A percentile compares a stretch with the other conserved stretches of the same genome.
These are phyloP conservation scores for Camptophora hylomeconis DNA, from an alignment of 2,329 filamentous ascomycete species.

Conservation along the genomic window DNA sequence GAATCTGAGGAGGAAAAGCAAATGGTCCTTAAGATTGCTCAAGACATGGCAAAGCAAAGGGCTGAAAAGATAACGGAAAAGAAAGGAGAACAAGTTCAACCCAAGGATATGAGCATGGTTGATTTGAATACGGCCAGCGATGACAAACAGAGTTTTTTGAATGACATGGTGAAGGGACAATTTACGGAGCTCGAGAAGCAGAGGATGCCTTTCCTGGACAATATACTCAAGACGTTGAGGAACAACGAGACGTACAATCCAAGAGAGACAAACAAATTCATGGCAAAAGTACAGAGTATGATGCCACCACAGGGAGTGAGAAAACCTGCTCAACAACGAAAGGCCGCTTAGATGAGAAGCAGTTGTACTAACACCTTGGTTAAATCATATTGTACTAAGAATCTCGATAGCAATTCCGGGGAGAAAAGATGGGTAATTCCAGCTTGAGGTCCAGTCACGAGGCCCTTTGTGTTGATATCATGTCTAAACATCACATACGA, in stretches of 20 bases:
- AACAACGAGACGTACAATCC: conserved; percentile 16
- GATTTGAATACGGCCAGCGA: conserved; percentile 6
- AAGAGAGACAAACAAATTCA: conserved; percentile 10
- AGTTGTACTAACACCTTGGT: too few species aligned
- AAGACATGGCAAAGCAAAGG: conserved; percentile 8
- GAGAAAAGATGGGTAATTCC: too few species aligned
- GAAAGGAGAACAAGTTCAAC: conserved; percentile 8
- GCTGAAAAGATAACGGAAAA: conserved; percentile 11
- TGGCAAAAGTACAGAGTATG: conserved; percentile 9
- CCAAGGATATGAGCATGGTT: conserved; percentile 10
- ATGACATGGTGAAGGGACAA: conserved; percentile 12
- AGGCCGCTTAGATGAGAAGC: too few species aligned
- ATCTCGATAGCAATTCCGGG: too few species aligned
- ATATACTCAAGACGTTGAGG: conserved; percentile 13
- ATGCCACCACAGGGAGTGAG: conserved; percentile 2
- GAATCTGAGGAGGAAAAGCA: conserved; percentile 15
- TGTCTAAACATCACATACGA: too few species aligned
- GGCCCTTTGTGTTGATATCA: too few species aligned
- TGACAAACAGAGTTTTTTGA: conserved; percentile 10
- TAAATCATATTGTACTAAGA: too few species aligned
- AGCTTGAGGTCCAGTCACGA: too few species aligned
- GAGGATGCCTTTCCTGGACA: conserved; percentile 15
- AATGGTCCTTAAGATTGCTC: conserved; percentile 12
- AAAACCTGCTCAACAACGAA: conserved; percentile 2
- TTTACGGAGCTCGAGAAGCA: conserved; percentile 14